Evolutionary conservation across 2,329 filamentous ascomycete species (phyloP), one percentile per base, ranked within the genome.

Genomic region (Alternaria tenuissima): DNA sequence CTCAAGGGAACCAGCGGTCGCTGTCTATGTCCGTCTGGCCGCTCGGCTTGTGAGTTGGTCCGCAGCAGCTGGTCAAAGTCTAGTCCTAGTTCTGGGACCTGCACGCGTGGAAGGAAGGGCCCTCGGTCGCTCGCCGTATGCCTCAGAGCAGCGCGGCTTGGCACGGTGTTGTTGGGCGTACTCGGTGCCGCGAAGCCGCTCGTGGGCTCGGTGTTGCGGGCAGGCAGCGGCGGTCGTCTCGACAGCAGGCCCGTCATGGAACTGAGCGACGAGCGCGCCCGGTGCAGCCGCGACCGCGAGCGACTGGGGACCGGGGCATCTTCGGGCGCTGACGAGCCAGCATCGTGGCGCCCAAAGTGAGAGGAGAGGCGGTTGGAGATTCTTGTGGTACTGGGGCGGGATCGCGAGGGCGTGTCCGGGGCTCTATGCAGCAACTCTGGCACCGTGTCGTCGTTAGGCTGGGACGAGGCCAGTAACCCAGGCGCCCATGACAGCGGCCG

Each of bases 251-350:
- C 66, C 20, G 72, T 64, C 47, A 79, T 67, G 20, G 77, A 77
- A 49, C 70, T 71, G 61, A 80, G 72, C 38, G 77, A 77, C 26
- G 75, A 71, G 61, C 78, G 77, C 43, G 76, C 76, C 41, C 78
- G 66, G 56, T 52, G 70, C 55, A 79, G 70, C 46, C 77, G 68
- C 38, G 76, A 75, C 47, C 64, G 72, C 47, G 73, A 70, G 53
- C 76, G 74, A 49, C 64, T 44, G 32, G 52, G 57, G 43, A 63
- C 34, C 49, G 46, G 55, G 22, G 63, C 41, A 52, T 54, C 57
- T 49, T 53, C 59, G 38, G 64, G 42, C 56, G 61, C 62, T 64
- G 76, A 73, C 59, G 75, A 61, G 24, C 70, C 73, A 66, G 73
- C 75, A 70, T 76, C 74, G 43, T 72, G 64, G 55, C 63, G 71